Conservation (phyloP, 2,329 filamentous ascomycete species). For the Fusarium tricinctum region DNA sequence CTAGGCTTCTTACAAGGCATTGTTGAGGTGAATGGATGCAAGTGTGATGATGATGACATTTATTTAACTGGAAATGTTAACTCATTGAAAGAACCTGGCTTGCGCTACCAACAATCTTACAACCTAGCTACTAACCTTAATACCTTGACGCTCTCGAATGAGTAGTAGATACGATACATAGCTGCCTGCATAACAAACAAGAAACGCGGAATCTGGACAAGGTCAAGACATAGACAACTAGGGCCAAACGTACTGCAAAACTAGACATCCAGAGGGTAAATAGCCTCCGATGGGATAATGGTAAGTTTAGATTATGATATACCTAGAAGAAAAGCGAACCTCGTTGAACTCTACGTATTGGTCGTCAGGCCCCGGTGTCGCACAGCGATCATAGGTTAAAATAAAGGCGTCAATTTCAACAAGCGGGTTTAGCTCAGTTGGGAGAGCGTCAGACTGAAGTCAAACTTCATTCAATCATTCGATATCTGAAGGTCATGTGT, state of each 20-base stretch:
- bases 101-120: background rate
- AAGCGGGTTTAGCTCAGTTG: conserved; percentile 53
- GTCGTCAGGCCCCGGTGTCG: background rate
- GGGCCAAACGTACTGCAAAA: background rate
- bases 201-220: background rate
- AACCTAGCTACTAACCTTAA: background rate
- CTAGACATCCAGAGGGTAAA: background rate
- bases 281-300: background rate
- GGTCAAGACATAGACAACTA: background rate
- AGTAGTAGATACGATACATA: background rate
- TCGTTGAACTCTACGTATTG: no score
- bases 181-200: background rate
- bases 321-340: no score
- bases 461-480: conserved; percentile 41
- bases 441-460: conserved; percentile 49
- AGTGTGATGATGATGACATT: background rate
- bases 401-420: background rate
- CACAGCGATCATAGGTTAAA: rapidly evolving
- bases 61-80: no score
- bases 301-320: background rate
- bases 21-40: background rate
- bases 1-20: background rate
- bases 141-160: background rate
- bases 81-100: no score
- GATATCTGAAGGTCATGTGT: conserved; percentile 52